Conservation (phyloP, 139 green algal genomes). For the Chlorella sp. region DNA sequence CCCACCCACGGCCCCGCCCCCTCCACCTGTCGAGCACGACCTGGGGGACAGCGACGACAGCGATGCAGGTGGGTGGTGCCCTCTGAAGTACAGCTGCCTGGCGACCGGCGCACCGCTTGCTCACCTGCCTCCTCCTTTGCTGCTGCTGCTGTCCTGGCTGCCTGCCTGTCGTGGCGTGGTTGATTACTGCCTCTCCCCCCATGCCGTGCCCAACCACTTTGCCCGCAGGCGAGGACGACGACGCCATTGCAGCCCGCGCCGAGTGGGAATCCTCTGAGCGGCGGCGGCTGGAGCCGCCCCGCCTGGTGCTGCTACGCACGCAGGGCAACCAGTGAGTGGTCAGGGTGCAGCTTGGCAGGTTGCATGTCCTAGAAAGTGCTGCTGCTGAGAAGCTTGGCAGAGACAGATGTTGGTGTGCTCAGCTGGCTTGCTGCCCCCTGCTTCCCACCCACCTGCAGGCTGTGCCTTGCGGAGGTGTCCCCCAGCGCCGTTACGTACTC, state of each 20-base stretch:
- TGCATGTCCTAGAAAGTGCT: too few relatives aligned
- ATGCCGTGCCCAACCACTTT: too few relatives aligned
- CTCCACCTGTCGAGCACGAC: background rate
- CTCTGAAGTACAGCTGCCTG: too few relatives aligned
- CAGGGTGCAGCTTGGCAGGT: too few relatives aligned
- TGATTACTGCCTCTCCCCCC: too few relatives aligned
- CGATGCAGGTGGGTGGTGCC: background rate
- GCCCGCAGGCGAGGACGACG: conserved; percentile 30
- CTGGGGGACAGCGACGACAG: conserved; percentile 35
- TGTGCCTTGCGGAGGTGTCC: conserved; percentile 31
- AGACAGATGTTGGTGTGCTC: too few relatives aligned
- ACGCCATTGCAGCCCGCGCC: background rate
- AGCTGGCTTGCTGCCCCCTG: background rate
- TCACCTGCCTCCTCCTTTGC: too few relatives aligned
- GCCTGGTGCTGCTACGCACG: conserved; percentile 30
- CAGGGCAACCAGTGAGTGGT: conserved; percentile 34
- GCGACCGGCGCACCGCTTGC: too few relatives aligned
- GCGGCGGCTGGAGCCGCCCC: conserved; percentile 38
- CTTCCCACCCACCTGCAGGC: background rate
- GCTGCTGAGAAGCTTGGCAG: too few relatives aligned
- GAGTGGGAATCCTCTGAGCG: conserved; percentile 39
- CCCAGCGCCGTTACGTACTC: conserved; percentile 20
- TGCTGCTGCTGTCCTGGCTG: too few relatives aligned
- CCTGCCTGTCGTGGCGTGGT: too few relatives aligned
- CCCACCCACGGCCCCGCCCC: too few relatives aligned